phyloP scores from a whole-genome alignment of 257 asterid species.

The Solanum neorickii region DNA sequence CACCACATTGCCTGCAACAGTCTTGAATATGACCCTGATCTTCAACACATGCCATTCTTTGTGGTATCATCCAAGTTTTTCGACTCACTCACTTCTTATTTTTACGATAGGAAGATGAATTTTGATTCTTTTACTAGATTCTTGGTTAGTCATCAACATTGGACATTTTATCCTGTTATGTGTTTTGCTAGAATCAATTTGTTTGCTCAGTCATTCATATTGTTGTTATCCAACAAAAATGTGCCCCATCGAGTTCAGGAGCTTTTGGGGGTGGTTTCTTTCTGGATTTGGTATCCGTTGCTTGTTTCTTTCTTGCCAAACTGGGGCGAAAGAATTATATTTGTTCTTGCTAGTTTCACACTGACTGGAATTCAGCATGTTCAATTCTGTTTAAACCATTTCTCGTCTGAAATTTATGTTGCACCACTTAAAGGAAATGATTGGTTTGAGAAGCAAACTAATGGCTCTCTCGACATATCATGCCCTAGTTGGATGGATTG shows the following conservation, averaged over 20 bases:
- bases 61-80: constrained; percentile 68
- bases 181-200: constrained; percentile 63
- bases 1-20: constrained; percentile 88
- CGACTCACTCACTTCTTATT: constrained; percentile 44
- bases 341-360: constrained; percentile 41
- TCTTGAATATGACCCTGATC: constrained; percentile 82
- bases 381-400: constrained; percentile 75
- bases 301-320: constrained; percentile 59
- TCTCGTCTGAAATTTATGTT: constrained; percentile 48
- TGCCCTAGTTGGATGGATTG: constrained; percentile 93
- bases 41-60: constrained; percentile 71
- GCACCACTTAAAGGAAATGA: constrained; percentile 69
- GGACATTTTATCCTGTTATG: constrained; percentile 81
- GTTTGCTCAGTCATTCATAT: constrained; percentile 50
- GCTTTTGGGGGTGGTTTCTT: constrained; percentile 49
- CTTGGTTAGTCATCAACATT: constrained; percentile 64
- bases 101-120: constrained; percentile 36
- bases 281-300: constrained; percentile 84
- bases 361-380: constrained; percentile 72
- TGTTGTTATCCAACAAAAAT: constrained; percentile 34
- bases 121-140: constrained; percentile 51
- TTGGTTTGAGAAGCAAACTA: constrained; percentile 87
- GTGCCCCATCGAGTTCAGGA: constrained; percentile 46
- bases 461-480: constrained; percentile 43
- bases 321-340: constrained; percentile 47